Base-by-base conservation (phyloP, 345 rosid species). In the Clausena lansium region DNA sequence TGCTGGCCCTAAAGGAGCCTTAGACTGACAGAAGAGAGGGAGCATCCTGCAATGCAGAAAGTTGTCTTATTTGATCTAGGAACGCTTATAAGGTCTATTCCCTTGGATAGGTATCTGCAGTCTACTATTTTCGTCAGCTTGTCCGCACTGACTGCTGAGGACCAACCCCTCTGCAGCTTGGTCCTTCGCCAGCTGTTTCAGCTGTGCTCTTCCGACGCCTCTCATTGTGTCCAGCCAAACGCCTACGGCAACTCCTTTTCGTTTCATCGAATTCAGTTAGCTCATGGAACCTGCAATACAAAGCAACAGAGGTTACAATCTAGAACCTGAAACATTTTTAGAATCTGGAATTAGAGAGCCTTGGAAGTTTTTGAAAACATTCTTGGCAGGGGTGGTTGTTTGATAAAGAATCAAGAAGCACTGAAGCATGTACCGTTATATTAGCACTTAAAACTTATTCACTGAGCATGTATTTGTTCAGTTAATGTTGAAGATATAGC, bases 1-100 rank as follows among this genome's bases (percentile, higher is more conserved):
- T 61, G 77, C 36, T 15, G 24, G 45, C 32, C 59, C 22, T 14
- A 63, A 32, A 50, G 27, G 25, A 52, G 64, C 64, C 17, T 14
- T 24, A n/a, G 78, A 79, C 39, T 85, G 95, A 93, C 95, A 92
- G 97, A 93, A 90, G 97, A 93, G 93, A 92, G 97, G 84, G 92
- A 93, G 92, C 98, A 77, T 28, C 78, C 41, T 15, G 39, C 27
- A 30, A 24, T 22, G 38, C 59, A 66, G 55, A 20, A 52, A 27
- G 17, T 59, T 58, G 60, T 24, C 84, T 88, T 63, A 92, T 89
- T 90, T 84, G 82, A 90, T 74, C 50, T 85, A 86, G 75, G 83
- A 80, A 68, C 81, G 85, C 70, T 81, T 85, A 79, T 58, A 83
- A 54, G 79, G 41, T 19, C 85, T 71, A 79, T 76, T 85, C 65